Conservation (phyloP, 208 protist genomes). For the Crithidia sp. region DNA sequence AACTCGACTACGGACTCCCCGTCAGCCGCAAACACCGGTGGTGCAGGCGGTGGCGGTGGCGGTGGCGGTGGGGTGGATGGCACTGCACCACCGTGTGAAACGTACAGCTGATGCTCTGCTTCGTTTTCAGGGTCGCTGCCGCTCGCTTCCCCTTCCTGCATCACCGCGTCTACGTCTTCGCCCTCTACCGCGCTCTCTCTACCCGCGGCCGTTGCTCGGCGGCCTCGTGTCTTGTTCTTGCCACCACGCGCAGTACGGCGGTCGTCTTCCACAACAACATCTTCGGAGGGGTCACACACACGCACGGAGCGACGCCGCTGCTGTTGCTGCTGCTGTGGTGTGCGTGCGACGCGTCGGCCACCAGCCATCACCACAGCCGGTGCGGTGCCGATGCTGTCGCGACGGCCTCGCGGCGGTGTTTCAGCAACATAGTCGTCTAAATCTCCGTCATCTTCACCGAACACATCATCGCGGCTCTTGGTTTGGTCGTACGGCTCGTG, state of each 20-base stretch:
- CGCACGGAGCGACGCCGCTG: slow-evolving; percentile 13
- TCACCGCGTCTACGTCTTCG: neutral
- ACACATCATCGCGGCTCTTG: too few species aligned
- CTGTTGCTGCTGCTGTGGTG: neutral
- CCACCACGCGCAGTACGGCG: too few species aligned
- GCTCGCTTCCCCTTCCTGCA: neutral
- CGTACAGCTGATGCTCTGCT: slow-evolving; percentile 2
- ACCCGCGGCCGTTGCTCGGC: too few species aligned
- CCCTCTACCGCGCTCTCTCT: neutral
- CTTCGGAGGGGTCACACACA: slow-evolving; percentile 9
- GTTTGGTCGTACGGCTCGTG: too few species aligned
- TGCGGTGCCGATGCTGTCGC: too few species aligned
- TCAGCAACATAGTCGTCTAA: too few species aligned
- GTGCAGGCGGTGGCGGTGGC: slow-evolving; percentile 22
- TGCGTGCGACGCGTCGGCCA: neutral
- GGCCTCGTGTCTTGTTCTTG: too few species aligned
- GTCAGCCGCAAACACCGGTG: slow-evolving; percentile 12
- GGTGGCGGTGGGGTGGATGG: neutral
- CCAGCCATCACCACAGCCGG: neutral
- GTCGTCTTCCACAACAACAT: neutral
- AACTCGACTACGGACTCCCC: slow-evolving; percentile 58
- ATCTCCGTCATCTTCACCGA: too few species aligned
- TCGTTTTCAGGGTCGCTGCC: neutral
- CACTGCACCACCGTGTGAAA: neutral
- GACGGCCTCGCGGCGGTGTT: too few species aligned